These are phyloP conservation scores for Cyclotella distinguenda DNA, from an alignment of 108 stramenopile species.

Conservation along the genomic window DNA sequence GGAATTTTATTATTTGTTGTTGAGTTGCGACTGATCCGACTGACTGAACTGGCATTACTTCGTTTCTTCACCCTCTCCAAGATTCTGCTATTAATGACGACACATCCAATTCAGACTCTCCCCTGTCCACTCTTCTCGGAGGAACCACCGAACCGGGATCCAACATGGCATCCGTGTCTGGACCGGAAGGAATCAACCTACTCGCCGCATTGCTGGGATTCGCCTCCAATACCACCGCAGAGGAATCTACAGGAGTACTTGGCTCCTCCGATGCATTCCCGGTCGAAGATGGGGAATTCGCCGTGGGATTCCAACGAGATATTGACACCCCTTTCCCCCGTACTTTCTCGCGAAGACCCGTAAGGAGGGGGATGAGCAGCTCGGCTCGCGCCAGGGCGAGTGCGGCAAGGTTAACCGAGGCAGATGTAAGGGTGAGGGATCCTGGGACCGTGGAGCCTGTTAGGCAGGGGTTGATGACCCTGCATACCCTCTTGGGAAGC, in stretches of 20 bases:
- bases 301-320: background rate
- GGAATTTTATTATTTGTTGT: too few relatives aligned
- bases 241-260: too few relatives aligned
- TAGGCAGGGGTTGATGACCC: slow-evolving; percentile 91
- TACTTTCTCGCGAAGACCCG: background rate
- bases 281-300: background rate
- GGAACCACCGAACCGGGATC: background rate
- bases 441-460: slow-evolving; percentile 88
- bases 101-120: background rate
- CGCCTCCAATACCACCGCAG: too few relatives aligned
- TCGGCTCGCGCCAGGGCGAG: slow-evolving; percentile 3
- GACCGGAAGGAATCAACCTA: slow-evolving; percentile 25
- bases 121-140: background rate
- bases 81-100: too few relatives aligned
- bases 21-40: too few relatives aligned
- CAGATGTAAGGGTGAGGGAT: slow-evolving; percentile 63
- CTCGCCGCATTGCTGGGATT: slow-evolving; percentile 34
- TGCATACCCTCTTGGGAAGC: slow-evolving; percentile 82
- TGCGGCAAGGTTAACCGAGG: slow-evolving; percentile 59
- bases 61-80: too few relatives aligned
- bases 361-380: slow-evolving; percentile 4
- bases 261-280: too few relatives aligned
- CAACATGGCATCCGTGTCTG: slow-evolving; percentile 23
- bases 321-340: background rate
- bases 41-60: too few relatives aligned